Conservation (phyloP, 257 asterid species). For the Cinchona pubescens region DNA sequence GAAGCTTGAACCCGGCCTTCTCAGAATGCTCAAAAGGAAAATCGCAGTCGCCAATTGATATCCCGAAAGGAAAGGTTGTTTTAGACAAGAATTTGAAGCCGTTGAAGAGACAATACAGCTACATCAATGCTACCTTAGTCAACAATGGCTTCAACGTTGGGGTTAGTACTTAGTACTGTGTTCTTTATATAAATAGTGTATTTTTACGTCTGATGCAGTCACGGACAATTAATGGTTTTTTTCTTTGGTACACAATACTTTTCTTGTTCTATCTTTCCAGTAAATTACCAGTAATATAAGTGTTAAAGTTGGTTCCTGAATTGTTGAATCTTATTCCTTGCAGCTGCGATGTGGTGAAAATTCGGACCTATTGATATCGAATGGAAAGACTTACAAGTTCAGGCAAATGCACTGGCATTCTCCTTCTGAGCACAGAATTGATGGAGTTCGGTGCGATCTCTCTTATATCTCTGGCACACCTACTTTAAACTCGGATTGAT, state of each 20-base stretch:
- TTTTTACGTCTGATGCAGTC: neutral
- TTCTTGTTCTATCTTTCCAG: neutral
- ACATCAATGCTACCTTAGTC: slow-evolving; percentile 59
- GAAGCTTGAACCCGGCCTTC: slow-evolving; percentile 63
- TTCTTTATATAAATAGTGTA: neutral
- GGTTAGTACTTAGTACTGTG: slow-evolving; percentile 52
- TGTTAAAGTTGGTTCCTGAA: neutral
- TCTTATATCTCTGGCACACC: neutral
- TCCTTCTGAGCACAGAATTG: slow-evolving; percentile 74
- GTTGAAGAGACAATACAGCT: slow-evolving; percentile 43
- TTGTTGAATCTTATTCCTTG: slow-evolving; percentile 1
- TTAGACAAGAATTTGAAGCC: slow-evolving; percentile 43
- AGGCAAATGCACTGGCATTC: slow-evolving; percentile 92
- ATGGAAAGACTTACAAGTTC: slow-evolving; percentile 47
- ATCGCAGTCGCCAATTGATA: slow-evolving; percentile 68
- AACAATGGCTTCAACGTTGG: slow-evolving; percentile 62
- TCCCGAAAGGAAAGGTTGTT: slow-evolving; percentile 32
- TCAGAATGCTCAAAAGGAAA: slow-evolving; percentile 57
- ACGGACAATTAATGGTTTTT: neutral
- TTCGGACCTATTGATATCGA: slow-evolving; percentile 47
- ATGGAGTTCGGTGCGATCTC: slow-evolving; percentile 56
- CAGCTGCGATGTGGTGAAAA: slow-evolving; percentile 67
- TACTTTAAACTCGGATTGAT: neutral
- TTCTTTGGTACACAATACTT: neutral
- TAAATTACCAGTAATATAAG: neutral